Conservation (phyloP, 208 protist genomes). For the Endotrypanum monterogeii region DNA sequence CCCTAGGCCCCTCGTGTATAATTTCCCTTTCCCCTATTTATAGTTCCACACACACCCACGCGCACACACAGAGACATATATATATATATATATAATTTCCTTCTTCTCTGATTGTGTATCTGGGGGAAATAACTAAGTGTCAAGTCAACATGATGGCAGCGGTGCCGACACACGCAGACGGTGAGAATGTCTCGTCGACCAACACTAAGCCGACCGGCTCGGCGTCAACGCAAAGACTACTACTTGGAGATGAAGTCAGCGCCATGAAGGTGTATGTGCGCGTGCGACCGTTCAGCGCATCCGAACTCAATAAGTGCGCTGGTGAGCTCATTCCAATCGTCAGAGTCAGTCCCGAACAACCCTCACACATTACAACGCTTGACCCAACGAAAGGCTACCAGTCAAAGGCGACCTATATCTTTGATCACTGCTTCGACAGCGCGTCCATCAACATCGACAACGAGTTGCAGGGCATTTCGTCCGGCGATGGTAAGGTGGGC, state of each 20-base stretch:
- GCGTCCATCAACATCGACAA: background rate
- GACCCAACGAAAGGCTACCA: conserved; percentile 39
- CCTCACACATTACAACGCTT: conserved; percentile 68
- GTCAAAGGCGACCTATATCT: conserved; percentile 69
- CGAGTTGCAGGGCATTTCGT: conserved; percentile 15
- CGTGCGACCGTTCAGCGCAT: conserved; percentile 67
- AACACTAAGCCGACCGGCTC: background rate
- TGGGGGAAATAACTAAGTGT: background rate
- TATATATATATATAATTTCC: background rate
- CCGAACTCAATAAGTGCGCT: conserved; percentile 27
- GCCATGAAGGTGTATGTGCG: conserved; percentile 77
- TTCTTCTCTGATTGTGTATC: background rate
- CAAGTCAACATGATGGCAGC: conserved; percentile 3
- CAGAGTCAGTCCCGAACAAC: conserved; percentile 56
- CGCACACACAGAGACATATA: background rate
- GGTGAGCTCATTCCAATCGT: conserved; percentile 33
- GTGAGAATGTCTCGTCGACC: conserved; percentile 5
- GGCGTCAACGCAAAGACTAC: background rate
- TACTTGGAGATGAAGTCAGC: conserved; percentile 30
- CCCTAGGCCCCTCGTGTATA: background rate
- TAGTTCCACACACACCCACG: background rate
- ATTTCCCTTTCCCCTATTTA: background rate
- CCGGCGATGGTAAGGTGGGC: background rate
- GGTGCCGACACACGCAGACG: conserved; percentile 3
- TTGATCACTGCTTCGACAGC: conserved; percentile 67